Evolutionary conservation across 768 basidiomycete species (phyloP), one percentile per base, ranked within the genome.

Genomic region (Termitomyces sp.): DNA sequence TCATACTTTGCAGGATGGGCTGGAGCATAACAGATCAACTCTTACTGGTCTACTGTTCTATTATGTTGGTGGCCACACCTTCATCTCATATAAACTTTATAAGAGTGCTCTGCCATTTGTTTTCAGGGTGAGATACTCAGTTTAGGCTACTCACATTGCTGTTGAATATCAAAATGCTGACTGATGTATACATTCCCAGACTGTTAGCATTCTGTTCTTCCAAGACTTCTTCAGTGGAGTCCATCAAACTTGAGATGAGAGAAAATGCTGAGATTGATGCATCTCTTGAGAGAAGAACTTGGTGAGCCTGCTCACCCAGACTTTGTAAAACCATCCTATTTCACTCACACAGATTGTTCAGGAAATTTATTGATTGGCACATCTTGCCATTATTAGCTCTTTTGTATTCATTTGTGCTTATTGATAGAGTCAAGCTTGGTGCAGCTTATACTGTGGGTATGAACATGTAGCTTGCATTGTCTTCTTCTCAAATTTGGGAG

Each of bases 41-140:
- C 51, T 71, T 83, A 48, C 60, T 83, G 69, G 80, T 80, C 43
- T 15, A 62, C 65, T 55, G 47, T 69, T 55, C 43, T 15, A 45
- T 36, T 54, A 31, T 54, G 52, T 12, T 43, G 45, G 11, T 55
- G 45, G 10, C 38, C 37, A 58, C 3, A 42, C 4, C 38, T n/a
- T 46, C 17, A 42, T 15, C 53, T 25, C n/a, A 8, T 2, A 47
- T 17, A 25, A 15, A 10, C 46, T 34, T 59, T 6, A 42, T 25
- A 11, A 82, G 82, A 79, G 77, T 55, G 79, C 81, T 34, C 81
- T 81, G 20, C 82, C 82, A 10, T 81, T 79, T 65, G 63, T 81
- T 15, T 76, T 79, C 63, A 78, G 80, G 29, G 83, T 81, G 59
- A 47, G 81, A 65, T n/a, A 38, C 57, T 25, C 34, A 25, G 34